Evolutionary conservation across 768 basidiomycete genomes (phyloP).

Genomic region (Podaxis sp.): DNA sequence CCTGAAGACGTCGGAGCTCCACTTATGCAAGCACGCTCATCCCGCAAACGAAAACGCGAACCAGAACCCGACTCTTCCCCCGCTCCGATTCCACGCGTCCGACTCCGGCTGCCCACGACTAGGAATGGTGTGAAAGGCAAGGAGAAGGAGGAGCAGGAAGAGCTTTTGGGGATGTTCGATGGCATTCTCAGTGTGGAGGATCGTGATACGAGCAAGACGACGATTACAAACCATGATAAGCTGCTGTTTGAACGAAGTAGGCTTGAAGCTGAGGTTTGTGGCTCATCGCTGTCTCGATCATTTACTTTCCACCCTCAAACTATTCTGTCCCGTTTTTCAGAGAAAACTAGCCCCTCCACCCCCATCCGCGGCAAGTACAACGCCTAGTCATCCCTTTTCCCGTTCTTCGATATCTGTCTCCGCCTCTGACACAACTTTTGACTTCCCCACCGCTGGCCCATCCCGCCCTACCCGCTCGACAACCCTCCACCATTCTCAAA

Average conservation of each 20-base stretch:
- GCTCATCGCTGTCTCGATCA: background rate
- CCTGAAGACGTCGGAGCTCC: conserved; percentile 34
- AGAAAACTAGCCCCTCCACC: conserved; percentile 48
- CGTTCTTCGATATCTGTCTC: conserved; percentile 10
- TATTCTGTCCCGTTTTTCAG: conserved; percentile 27
- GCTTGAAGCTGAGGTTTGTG: conserved; percentile 69
- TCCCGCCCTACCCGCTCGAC: conserved; percentile 66
- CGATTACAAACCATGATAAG: conserved; percentile 61
- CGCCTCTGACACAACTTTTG: conserved; percentile 15
- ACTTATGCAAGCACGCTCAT: conserved; percentile 26
- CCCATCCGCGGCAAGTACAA: conserved; percentile 17
- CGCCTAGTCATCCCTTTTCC: conserved; percentile 2
- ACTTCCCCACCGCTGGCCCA: conserved; percentile 44
- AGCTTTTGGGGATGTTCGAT: conserved; percentile 78
- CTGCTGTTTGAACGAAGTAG: conserved; percentile 72
- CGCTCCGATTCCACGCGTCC: conserved; percentile 40
- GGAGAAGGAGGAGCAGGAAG: conserved; percentile 70
- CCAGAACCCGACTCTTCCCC: conserved; percentile 40
- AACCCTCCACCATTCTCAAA: conserved; percentile 38
- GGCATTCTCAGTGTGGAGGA: conserved; percentile 71
- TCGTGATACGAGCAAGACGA: conserved; percentile 71
- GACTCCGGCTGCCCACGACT: conserved; percentile 52
- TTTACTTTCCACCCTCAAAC: background rate
- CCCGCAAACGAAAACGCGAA: conserved; percentile 47
- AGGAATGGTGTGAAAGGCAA: conserved; percentile 69